A percentile compares a stretch with the other conserved stretches of the same genome.
phyloP scores from a whole-genome alignment of 805 yeast species.

The Teunomyces gatunensis region DNA sequence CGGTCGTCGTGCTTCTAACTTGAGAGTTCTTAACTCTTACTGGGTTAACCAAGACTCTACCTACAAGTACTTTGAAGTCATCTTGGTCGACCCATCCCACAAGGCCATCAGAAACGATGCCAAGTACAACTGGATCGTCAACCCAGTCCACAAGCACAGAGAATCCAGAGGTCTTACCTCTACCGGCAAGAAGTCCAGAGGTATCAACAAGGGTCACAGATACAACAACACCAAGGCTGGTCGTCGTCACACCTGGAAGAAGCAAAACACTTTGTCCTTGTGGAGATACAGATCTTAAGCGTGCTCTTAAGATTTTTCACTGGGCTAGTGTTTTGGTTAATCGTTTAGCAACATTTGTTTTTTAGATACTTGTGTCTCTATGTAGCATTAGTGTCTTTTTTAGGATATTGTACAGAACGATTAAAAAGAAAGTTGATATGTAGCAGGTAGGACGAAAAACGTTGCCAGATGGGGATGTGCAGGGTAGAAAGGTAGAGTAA shows the following conservation, averaged over 20 bases:
- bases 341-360: slow-evolving; percentile 2
- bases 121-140: slow-evolving; percentile 98
- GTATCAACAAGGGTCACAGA: slow-evolving; percentile 99
- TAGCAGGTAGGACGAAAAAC: neutral
- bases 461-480: neutral
- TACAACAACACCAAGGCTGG: slow-evolving; percentile 98
- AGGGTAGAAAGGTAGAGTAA: neutral
- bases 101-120: slow-evolving; percentile 98
- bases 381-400: neutral
- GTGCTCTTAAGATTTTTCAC: slow-evolving; percentile 1
- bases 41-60: slow-evolving; percentile 99
- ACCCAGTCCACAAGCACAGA: slow-evolving; percentile 99
- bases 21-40: slow-evolving; percentile 99
- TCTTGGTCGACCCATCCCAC: slow-evolving; percentile 96
- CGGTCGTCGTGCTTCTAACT: slow-evolving; percentile 97
- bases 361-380: neutral
- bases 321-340: slow-evolving; percentile 1
- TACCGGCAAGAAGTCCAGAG: slow-evolving; percentile 98
- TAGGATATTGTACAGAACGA: slow-evolving; percentile 1
- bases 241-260: slow-evolving; percentile 99
- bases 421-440: neutral
- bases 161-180: slow-evolving; percentile 99
- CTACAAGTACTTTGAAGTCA: slow-evolving; percentile 98
- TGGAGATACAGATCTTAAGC: slow-evolving; percentile 97
- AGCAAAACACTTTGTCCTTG: slow-evolving; percentile 95